Conservation (phyloP, 140 eudicot genomes). For the Ambrosia hybrid region DNA sequence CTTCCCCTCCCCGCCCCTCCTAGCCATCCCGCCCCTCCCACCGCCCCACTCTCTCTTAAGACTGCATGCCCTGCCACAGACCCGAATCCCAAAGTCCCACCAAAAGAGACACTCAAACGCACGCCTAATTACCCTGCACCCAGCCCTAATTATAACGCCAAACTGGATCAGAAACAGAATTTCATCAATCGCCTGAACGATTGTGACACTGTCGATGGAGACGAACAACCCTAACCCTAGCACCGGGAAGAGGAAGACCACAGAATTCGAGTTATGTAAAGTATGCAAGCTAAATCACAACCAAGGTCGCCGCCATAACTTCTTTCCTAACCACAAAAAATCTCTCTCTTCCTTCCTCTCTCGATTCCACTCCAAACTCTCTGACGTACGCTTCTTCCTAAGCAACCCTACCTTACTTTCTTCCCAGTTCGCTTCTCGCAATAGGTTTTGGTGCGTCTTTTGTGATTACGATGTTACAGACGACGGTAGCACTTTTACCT, state of each 20-base stretch:
- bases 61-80: too few species aligned
- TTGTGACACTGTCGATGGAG: conserved; percentile 23
- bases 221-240: conserved; percentile 21
- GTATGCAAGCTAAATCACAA: conserved; percentile 83
- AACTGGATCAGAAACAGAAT: not conserved
- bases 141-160: too few species aligned
- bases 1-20: too few species aligned
- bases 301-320: conserved; percentile 83
- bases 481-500: conserved; percentile 44
- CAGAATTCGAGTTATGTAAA: conserved; percentile 65
- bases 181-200: not conserved
- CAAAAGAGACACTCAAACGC: too few species aligned
- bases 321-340: conserved; percentile 63
- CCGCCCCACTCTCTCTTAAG: too few species aligned
- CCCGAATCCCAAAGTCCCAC: too few species aligned
- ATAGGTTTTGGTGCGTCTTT: conserved; percentile 85
- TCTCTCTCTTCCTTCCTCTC: conserved; percentile 64
- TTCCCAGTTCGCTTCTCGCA: conserved; percentile 51
- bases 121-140: too few species aligned
- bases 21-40: too few species aligned
- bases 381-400: conserved; percentile 56
- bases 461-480: conserved; percentile 65
- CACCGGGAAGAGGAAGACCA: conserved; percentile 31
- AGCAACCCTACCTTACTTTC: conserved; percentile 57
- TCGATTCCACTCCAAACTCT: conserved; percentile 63